Conservation (phyloP, 192 early-diverging fungal genomes). For the Endogone sp. region DNA sequence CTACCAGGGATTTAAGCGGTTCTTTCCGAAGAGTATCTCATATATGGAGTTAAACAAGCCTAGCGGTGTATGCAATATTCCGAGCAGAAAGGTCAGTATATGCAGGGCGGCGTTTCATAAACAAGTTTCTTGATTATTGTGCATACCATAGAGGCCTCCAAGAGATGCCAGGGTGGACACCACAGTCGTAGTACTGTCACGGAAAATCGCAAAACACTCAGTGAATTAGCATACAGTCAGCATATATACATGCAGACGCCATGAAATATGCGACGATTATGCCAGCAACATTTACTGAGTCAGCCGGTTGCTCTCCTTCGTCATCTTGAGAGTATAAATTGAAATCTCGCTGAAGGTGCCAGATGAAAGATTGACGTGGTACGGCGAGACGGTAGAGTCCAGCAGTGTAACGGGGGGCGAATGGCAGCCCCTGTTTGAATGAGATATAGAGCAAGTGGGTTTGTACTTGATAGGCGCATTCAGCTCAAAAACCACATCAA, state of each 20-base stretch:
- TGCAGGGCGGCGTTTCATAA: neutral
- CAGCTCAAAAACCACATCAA: neutral
- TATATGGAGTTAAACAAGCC: neutral
- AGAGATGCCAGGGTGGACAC: neutral
- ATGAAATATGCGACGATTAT: neutral
- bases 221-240: neutral
- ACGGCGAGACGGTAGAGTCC: neutral
- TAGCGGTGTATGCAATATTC: neutral
- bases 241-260: neutral
- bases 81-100: neutral
- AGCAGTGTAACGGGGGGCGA: neutral
- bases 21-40: neutral
- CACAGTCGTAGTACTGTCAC: neutral
- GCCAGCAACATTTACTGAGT: neutral
- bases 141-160: neutral
- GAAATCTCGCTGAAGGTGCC: neutral
- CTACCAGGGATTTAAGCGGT: neutral
- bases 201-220: neutral
- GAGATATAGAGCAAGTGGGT: neutral
- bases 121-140: neutral
- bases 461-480: neutral
- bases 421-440: neutral
- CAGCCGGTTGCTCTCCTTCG: neutral
- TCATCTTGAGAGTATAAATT: neutral
- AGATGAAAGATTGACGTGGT: no score